Evolutionary conservation across 2,329 filamentous ascomycete species (phyloP).

Genomic region (Verticillium longisporum): DNA sequence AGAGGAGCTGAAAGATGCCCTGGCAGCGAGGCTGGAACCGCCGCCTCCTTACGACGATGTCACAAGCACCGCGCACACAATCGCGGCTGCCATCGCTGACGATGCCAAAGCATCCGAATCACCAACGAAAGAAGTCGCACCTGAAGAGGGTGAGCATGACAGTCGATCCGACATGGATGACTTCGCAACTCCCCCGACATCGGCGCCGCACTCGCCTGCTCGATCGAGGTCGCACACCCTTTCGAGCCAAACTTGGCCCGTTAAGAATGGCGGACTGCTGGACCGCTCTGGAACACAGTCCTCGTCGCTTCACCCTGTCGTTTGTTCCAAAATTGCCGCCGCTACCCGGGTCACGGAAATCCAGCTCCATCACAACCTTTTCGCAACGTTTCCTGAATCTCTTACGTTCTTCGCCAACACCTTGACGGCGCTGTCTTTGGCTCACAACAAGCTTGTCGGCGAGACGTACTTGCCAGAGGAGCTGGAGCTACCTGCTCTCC

Average conservation of each 20-base stretch:
- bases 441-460: conserved; percentile 65
- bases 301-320: conserved; percentile 50
- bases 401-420: conserved; percentile 66
- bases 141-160: conserved; percentile 28
- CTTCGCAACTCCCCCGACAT: conserved; percentile 52
- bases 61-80: conserved; percentile 1
- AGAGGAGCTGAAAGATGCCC: conserved; percentile 70
- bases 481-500: conserved; percentile 65
- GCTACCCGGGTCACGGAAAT: conserved; percentile 48
- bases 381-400: conserved; percentile 62
- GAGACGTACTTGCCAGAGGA: conserved; percentile 59
- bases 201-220: conserved; percentile 40
- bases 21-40: conserved; percentile 61
- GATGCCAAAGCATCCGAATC: conserved; percentile 23
- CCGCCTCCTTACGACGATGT: conserved; percentile 32
- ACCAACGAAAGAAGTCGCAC: conserved; percentile 5
- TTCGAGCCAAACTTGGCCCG: conserved; percentile 42
- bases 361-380: conserved; percentile 70
- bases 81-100: conserved; percentile 15
- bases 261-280: conserved; percentile 55
- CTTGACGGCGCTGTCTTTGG: conserved; percentile 65
- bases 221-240: conserved; percentile 41
- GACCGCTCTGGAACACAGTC: conserved; percentile 64
- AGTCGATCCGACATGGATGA: conserved; percentile 45
- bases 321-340: conserved; percentile 47